phyloP scores from a whole-genome alignment of 208 protist genomes.

The Vickermania ingenoplastis region DNA sequence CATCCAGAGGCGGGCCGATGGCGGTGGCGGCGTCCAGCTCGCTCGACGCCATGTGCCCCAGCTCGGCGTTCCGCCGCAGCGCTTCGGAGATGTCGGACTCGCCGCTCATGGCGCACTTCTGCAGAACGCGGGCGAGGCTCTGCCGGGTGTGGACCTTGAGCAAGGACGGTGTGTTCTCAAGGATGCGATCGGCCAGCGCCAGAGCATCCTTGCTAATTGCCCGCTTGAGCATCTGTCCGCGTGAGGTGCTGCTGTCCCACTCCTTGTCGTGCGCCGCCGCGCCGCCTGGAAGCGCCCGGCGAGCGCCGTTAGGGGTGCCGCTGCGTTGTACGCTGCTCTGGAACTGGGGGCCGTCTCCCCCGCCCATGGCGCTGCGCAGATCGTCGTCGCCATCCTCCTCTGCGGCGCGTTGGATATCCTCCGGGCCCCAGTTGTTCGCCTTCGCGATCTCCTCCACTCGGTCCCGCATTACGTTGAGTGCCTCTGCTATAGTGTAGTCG shows the following conservation, averaged over 20 bases:
- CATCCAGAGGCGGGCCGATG: constrained; percentile 5
- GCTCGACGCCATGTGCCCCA: constrained; percentile 1
- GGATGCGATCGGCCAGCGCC: constrained; percentile 74
- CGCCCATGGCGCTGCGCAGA: background rate
- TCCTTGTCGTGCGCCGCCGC: constrained; percentile 37
- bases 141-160: constrained; percentile 83
- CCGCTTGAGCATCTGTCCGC: constrained; percentile 42
- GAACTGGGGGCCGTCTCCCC: constrained; percentile 5
- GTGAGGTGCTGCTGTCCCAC: constrained; percentile 36
- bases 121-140: constrained; percentile 71
- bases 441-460: constrained; percentile 72
- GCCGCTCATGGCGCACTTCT: constrained; percentile 58
- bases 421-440: constrained; percentile 67
- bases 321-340: background rate
- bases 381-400: constrained; percentile 17
- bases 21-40: constrained; percentile 4
- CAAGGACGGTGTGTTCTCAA: constrained; percentile 65
- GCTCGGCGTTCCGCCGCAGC: background rate
- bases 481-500: constrained; percentile 86
- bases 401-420: constrained; percentile 42
- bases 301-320: constrained; percentile 2
- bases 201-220: constrained; percentile 75
- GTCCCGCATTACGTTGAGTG: constrained; percentile 83
- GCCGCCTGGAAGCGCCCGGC: constrained; percentile 17
- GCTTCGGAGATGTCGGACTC: constrained; percentile 31